phyloP scores from a whole-genome alignment of 345 rosid species.

The Dimocarpus longan region DNA sequence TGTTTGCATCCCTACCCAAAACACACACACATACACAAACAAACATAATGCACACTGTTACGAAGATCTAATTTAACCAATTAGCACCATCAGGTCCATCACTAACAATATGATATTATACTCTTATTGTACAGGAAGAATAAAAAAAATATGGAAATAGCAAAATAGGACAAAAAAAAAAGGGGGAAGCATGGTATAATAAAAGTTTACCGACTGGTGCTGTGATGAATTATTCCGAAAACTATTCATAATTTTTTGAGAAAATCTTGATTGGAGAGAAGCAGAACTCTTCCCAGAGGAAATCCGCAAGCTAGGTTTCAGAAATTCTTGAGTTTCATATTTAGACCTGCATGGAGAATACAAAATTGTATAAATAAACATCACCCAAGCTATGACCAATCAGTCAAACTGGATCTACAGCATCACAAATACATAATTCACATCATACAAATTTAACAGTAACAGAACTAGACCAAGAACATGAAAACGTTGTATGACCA shows the following conservation, averaged over 20 bases:
- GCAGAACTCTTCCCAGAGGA: slow-evolving; percentile 49
- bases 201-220: slow-evolving; percentile 45
- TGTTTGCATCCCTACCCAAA: not conserved
- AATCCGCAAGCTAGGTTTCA: slow-evolving; percentile 90
- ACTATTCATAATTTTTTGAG: slow-evolving; percentile 65
- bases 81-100: not conserved
- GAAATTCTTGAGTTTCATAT: slow-evolving; percentile 91
- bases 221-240: slow-evolving; percentile 59
- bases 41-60: not conserved
- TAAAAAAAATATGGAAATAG: not conserved
- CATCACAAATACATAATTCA: slow-evolving; percentile 3
- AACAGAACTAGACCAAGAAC: not conserved
- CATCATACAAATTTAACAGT: not conserved
- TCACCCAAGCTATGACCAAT: slow-evolving; percentile 15
- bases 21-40: not conserved
- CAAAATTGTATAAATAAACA: slow-evolving; percentile 23
- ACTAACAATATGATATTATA: slow-evolving; percentile 12
- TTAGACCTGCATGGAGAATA: slow-evolving; percentile 63
- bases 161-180: not conserved
- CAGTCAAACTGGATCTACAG: not conserved
- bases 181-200: not conserved
- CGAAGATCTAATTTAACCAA: not conserved
- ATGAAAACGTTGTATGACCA: not conserved
- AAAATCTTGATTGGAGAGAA: slow-evolving; percentile 55
- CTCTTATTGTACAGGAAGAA: not conserved